These are phyloP conservation scores for Rhizopogon vesiculosus DNA, from an alignment of 768 basidiomycete species.

Conservation along the genomic window DNA sequence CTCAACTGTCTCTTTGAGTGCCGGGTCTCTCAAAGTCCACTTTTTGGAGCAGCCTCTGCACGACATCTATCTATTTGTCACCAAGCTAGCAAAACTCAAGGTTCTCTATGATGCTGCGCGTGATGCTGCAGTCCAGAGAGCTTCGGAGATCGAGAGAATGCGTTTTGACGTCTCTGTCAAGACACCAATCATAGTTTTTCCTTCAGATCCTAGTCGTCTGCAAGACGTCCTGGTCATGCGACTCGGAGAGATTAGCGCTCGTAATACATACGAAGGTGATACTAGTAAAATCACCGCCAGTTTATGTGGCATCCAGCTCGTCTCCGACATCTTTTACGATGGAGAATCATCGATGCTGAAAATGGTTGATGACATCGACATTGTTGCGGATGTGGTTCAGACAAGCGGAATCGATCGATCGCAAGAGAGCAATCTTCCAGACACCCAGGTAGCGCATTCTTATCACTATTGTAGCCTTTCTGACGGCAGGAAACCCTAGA, in stretches of 20 bases:
- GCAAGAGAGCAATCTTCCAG: conserved; percentile 54
- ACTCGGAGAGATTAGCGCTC: conserved; percentile 84
- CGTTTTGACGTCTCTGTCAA: conserved; percentile 87
- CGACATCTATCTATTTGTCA: conserved; percentile 76
- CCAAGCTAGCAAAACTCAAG: conserved; percentile 87
- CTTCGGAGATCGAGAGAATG: conserved; percentile 92
- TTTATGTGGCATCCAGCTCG: conserved; percentile 78
- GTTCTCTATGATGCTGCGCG: conserved; percentile 92
- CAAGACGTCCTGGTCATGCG: conserved; percentile 72
- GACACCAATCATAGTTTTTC: conserved; percentile 89
- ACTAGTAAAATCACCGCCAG: conserved; percentile 66
- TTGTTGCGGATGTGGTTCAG: conserved; percentile 67
- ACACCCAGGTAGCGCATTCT: conserved; percentile 57
- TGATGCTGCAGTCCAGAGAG: conserved; percentile 86
- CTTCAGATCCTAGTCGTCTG: conserved; percentile 56
- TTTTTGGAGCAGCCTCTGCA: conserved; percentile 91
- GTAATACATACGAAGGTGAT: conserved; percentile 60
- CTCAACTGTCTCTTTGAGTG: conserved; percentile 73
- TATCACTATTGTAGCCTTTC: conserved; percentile 3
- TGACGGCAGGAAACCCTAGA: conserved; percentile 34
- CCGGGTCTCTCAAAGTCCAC: conserved; percentile 87
- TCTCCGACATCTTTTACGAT: conserved; percentile 58
- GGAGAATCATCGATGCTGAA: conserved; percentile 56
- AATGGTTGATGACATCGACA: conserved; percentile 88
- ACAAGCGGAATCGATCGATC: conserved; percentile 47